These are phyloP conservation scores for Pseudogymnoascus sp. DNA, from an alignment of 2,329 filamentous ascomycete genomes.

Conservation along the genomic window DNA sequence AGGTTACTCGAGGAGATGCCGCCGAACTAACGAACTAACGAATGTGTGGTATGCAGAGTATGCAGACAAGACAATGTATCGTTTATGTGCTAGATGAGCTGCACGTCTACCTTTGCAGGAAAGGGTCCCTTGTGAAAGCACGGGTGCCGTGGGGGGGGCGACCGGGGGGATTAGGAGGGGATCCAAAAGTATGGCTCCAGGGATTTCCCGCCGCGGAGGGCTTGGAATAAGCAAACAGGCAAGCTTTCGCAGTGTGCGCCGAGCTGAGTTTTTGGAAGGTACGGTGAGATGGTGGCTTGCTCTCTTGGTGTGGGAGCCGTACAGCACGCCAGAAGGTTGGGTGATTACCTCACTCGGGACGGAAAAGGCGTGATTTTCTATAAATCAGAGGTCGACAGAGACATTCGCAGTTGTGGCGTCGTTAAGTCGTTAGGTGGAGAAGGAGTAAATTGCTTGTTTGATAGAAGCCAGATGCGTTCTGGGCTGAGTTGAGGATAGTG, in stretches of 20 bases:
- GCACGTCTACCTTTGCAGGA: background rate
- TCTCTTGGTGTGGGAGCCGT: background rate
- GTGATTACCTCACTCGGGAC: background rate
- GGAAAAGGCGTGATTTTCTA: slow-evolving; percentile 9
- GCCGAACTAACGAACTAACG: background rate
- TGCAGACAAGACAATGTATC: background rate
- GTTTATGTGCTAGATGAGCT: background rate
- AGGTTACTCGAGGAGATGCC: background rate
- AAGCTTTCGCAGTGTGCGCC: background rate
- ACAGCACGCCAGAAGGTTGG: background rate
- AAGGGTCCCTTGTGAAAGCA: slow-evolving; percentile 2
- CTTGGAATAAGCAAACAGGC: background rate
- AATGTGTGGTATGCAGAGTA: background rate
- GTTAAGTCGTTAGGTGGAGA: slow-evolving; percentile 7
- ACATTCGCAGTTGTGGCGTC: slow-evolving; percentile 1
- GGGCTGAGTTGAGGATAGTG: background rate
- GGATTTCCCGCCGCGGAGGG: background rate
- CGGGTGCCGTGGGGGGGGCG: background rate
- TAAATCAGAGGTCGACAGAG: slow-evolving; percentile 4
- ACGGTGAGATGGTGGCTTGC: background rate
- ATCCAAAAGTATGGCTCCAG: slow-evolving; percentile 1
- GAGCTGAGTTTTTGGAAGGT: background rate
- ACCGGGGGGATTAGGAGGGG: background rate
- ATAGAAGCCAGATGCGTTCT: background rate
- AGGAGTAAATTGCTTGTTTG: slow-evolving; percentile 1